phyloP scores from a whole-genome alignment of 805 yeast species.

The Starmera dryadoides region DNA sequence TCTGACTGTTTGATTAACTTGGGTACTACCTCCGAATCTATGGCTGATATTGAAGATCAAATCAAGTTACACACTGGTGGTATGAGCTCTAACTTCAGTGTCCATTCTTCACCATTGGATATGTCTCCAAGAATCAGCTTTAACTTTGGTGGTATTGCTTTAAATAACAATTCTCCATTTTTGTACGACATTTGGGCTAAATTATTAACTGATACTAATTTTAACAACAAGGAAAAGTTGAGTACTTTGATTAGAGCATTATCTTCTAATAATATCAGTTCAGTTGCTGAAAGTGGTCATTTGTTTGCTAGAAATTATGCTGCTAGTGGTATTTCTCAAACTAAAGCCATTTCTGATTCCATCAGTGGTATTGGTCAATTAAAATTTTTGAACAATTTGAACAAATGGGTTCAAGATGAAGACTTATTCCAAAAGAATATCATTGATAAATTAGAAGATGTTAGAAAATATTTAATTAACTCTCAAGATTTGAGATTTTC shows the following conservation, averaged over 20 bases:
- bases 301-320: constrained; percentile 68
- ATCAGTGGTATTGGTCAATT: constrained; percentile 76
- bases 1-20: constrained; percentile 73
- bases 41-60: constrained; percentile 78
- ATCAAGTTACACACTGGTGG: constrained; percentile 86
- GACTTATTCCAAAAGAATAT: constrained; percentile 44
- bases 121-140: constrained; percentile 44
- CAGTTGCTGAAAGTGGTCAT: constrained; percentile 85
- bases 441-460: constrained; percentile 54
- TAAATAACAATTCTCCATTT: constrained; percentile 53
- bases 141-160: constrained; percentile 58
- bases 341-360: constrained; percentile 53
- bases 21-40: constrained; percentile 68
- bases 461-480: constrained; percentile 37
- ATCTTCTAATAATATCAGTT: constrained; percentile 70
- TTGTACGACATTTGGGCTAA: constrained; percentile 64
- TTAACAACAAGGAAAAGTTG: constrained; percentile 60
- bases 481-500: constrained; percentile 42
- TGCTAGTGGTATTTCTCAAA: constrained; percentile 52
- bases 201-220: constrained; percentile 62
- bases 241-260: constrained; percentile 63
- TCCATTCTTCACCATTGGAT: constrained; percentile 49
- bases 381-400: constrained; percentile 55
- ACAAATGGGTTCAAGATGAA: constrained; percentile 41
- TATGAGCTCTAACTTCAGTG: constrained; percentile 51